Percentiles rank a stretch among this genome's conserved stretches.
Evolutionary conservation across 306 rosid genomes (phyloP).

Genomic region (Acacia acuminata): DNA sequence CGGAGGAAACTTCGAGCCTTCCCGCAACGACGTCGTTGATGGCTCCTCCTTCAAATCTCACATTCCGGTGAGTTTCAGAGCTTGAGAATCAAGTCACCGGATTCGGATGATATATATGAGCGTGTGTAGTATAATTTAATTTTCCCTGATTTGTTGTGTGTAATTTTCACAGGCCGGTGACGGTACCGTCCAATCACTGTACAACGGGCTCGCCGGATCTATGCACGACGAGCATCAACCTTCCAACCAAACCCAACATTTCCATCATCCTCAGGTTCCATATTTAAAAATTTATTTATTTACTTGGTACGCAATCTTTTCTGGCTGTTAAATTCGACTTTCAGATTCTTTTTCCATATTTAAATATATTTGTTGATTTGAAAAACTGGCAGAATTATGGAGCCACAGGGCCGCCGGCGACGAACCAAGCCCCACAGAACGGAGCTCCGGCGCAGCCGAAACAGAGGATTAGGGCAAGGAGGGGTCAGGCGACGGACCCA

Average conservation of each 20-base stretch:
- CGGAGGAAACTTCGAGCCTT: constrained; percentile 49
- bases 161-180: constrained; percentile 44
- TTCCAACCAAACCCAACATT: constrained; percentile 55
- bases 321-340: background rate
- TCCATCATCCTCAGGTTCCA: constrained; percentile 62
- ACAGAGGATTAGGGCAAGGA: constrained; percentile 89
- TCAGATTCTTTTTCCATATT: background rate
- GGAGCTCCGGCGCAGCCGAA: constrained; percentile 71
- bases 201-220: constrained; percentile 63
- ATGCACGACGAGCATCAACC: constrained; percentile 41
- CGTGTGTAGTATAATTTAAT: background rate
- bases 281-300: background rate
- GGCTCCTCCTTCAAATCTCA: constrained; percentile 63
- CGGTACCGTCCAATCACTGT: constrained; percentile 55
- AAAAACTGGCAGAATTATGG: background rate
- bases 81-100: too few species aligned
- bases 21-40: constrained; percentile 67
- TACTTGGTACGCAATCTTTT: background rate
- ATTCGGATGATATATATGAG: too few species aligned
- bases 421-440: constrained; percentile 5
- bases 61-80: constrained; percentile 39
- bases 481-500: constrained; percentile 99
- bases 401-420: background rate
- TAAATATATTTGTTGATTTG: background rate
- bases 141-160: background rate